Conservation (phyloP, 1,139 yeast species). For the Yamadazyma triangularis region DNA sequence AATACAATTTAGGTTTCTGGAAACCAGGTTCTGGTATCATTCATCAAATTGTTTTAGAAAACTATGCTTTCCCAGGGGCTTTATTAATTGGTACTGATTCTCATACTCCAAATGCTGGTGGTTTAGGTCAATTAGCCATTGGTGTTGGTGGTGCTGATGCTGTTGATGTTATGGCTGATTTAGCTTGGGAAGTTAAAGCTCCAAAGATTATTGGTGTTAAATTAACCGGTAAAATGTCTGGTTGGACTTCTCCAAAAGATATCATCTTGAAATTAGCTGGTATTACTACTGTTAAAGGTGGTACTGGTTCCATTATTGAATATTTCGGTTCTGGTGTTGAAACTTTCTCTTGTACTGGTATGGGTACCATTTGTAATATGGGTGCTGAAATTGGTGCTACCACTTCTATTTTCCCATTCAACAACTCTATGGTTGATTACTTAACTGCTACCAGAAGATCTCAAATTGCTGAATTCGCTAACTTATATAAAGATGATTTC, state of each 20-base stretch:
- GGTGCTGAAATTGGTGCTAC: constrained; percentile 99
- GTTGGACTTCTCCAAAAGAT: constrained; percentile 99
- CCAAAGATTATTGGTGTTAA: constrained; percentile 97
- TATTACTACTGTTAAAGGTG: constrained; percentile 97
- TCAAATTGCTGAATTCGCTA: constrained; percentile 78
- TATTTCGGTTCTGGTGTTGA: constrained; percentile 97
- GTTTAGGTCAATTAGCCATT: constrained; percentile 96
- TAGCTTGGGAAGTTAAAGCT: constrained; percentile 98
- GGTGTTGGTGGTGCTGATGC: constrained; percentile 99
- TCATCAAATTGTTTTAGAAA: constrained; percentile 95
- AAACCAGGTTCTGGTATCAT: constrained; percentile 99
- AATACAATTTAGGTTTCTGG: constrained; percentile 99
- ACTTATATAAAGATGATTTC: constrained; percentile 68
- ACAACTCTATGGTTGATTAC: constrained; percentile 85
- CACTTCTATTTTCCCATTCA: constrained; percentile 97
- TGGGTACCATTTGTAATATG: constrained; percentile 99
- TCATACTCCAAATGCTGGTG: constrained; percentile 99
- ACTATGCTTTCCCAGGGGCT: constrained; percentile 98
- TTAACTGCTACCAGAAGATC: constrained; percentile 85
- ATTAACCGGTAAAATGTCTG: constrained; percentile 90
- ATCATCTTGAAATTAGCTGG: constrained; percentile 95
- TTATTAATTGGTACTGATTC: constrained; percentile 97
- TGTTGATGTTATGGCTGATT: constrained; percentile 93
- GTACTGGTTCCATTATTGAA: constrained; percentile 97
- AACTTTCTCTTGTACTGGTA: constrained; percentile 96